phyloP scores from a whole-genome alignment of 2,329 filamentous ascomycete species.

The Septoria petroselini region DNA sequence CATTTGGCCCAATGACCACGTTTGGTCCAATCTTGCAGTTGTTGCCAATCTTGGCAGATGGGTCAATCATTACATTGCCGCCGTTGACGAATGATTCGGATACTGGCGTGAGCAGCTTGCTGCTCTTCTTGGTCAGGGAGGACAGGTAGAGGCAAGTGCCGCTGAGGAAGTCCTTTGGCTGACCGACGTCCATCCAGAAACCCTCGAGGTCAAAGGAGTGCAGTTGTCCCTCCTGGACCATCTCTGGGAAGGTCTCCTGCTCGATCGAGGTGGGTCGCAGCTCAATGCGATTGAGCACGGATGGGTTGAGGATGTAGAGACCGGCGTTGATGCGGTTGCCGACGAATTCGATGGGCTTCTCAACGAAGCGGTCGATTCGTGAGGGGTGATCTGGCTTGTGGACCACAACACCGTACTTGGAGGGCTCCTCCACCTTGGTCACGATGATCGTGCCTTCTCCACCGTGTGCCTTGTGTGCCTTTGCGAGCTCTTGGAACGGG shows the following conservation, averaged over 20 bases:
- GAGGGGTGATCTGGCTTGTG: slow-evolving; percentile 91
- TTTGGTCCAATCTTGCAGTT: slow-evolving; percentile 98
- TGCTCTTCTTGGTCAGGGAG: slow-evolving; percentile 83
- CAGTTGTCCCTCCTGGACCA: slow-evolving; percentile 82
- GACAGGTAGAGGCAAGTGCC: slow-evolving; percentile 96
- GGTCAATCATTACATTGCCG: slow-evolving; percentile 93
- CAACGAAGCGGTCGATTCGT: slow-evolving; percentile 96
- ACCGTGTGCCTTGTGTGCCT: slow-evolving; percentile 89
- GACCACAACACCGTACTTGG: slow-evolving; percentile 97
- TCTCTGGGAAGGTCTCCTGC: slow-evolving; percentile 96
- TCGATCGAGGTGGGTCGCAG: slow-evolving; percentile 96
- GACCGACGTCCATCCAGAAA: slow-evolving; percentile 99
- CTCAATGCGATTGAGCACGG: slow-evolving; percentile 85
- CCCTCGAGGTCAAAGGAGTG: slow-evolving; percentile 96
- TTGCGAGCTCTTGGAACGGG: slow-evolving; percentile 83
- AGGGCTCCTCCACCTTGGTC: slow-evolving; percentile 98
- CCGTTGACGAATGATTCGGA: slow-evolving; percentile 77
- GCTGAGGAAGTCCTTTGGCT: slow-evolving; percentile 96
- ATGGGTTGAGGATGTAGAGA: slow-evolving; percentile 96
- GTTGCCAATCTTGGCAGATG: slow-evolving; percentile 91
- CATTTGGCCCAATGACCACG: slow-evolving; percentile 89
- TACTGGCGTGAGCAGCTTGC: slow-evolving; percentile 73
- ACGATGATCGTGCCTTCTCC: slow-evolving; percentile 97
- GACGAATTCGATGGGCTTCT: slow-evolving; percentile 98
- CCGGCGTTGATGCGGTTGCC: slow-evolving; percentile 98